Conservation (phyloP, 257 asterid species). For the Pogostemon cablin region DNA sequence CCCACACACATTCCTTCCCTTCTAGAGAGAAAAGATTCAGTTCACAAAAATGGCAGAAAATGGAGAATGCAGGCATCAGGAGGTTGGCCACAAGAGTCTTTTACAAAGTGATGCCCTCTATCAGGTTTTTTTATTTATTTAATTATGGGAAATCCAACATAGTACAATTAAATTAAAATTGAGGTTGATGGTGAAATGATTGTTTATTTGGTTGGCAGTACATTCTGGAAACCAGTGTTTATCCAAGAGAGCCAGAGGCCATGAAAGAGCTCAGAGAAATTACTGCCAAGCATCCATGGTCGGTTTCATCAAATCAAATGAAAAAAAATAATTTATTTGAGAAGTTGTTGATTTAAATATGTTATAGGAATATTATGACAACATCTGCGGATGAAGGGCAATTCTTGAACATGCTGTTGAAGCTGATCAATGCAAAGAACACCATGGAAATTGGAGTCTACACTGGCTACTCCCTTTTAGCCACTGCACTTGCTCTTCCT, state of each 20-base stretch:
- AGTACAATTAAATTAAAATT: too few relatives aligned
- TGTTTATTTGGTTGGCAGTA: slow-evolving; percentile 43
- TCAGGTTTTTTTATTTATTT: slow-evolving; percentile 39
- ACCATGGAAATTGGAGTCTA: slow-evolving; percentile 94
- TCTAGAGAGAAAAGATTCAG: neutral
- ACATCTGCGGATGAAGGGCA: slow-evolving; percentile 94
- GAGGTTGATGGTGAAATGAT: neutral
- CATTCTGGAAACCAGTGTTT: slow-evolving; percentile 85
- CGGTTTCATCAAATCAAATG: neutral
- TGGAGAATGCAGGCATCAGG: slow-evolving; percentile 64
- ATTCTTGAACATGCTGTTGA: slow-evolving; percentile 78
- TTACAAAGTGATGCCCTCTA: slow-evolving; percentile 84
- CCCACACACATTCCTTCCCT: neutral
- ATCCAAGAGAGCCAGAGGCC: slow-evolving; percentile 81
- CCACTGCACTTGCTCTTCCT: slow-evolving; percentile 88
- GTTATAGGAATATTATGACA: slow-evolving; percentile 74
- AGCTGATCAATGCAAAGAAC: slow-evolving; percentile 82
- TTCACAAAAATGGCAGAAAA: slow-evolving; percentile 41
- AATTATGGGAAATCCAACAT: neutral
- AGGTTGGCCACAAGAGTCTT: slow-evolving; percentile 91
- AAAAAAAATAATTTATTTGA: neutral
- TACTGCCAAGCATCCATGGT: slow-evolving; percentile 94
- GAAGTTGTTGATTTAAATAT: neutral
- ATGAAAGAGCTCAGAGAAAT: slow-evolving; percentile 89
- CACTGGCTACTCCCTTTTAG: slow-evolving; percentile 83